Base-by-base conservation (phyloP, 768 basidiomycete genomes). In the Porpolomopsis calyptriformis region DNA sequence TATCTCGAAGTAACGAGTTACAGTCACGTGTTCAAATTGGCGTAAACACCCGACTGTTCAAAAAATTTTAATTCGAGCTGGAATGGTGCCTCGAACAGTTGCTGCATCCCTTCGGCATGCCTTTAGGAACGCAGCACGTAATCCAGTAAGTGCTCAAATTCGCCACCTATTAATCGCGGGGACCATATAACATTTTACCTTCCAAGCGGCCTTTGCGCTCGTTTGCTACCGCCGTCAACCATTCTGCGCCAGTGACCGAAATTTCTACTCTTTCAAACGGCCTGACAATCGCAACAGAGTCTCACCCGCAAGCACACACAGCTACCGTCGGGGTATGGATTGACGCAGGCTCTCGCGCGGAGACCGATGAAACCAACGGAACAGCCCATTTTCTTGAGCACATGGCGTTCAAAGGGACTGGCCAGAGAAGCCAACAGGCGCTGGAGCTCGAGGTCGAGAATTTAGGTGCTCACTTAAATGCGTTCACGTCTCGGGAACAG, bases 241-340 rank as follows among this genome's bases (percentile, higher is more conserved):
- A 73, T 50, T 67, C 72, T 36, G 68, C 75, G 42, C 94, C 94
- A 44, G 71, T 83, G 52, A 96, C 92, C 37, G 82, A 97, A 66
- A 80, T 90, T 49, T 84, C 92, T 22, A 94, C 90, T 4, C 83
- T 99, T 45, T 72, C 88, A 11, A 97, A 96, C 70, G 96, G 96
- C 50, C 72, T 99, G 48, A 94, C 91, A 10, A 82, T 99, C 53
- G 93, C 93, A 40, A 94, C 92, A 1, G 91, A 94, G 65, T 69
- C 85, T 6, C 86, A 91, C 50, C 76, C 88, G 4, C 83, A 88
- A 62, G 84, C 90, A 3, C 86, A 93, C 67, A 98, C 96, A 0
- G 92, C 93, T 5, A 99, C 94, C n/a, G 91, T 97, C 27, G 96
- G 96, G 52, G 85, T 98, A 49, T 99, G 92, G 92, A 94, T 99